phyloP scores from a whole-genome alignment of 2,329 filamentous ascomycete species.

The Penicillium sp. region DNA sequence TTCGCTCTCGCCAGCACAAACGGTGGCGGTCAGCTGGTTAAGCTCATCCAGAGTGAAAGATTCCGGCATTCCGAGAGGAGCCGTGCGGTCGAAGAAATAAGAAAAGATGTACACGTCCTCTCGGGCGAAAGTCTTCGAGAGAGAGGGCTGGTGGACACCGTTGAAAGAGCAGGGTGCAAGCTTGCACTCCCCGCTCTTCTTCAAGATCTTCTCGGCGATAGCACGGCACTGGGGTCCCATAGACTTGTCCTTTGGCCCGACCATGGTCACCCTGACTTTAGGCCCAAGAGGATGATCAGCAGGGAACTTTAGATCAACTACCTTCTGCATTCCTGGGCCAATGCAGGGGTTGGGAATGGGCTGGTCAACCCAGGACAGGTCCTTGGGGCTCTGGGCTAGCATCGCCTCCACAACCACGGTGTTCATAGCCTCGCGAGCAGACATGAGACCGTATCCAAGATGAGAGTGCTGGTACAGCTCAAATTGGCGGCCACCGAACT shows the following conservation, averaged over 20 bases:
- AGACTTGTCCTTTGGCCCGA: conserved; percentile 60
- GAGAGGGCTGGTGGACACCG: conserved; percentile 83
- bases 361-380: conserved; percentile 59
- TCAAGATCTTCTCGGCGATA: conserved; percentile 79
- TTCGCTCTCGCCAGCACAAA: conserved; percentile 66
- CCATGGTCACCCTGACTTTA: conserved; percentile 69
- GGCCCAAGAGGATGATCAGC: conserved; percentile 58
- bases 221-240: conserved; percentile 80
- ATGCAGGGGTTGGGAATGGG: conserved; percentile 80
- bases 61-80: conserved; percentile 94
- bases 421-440: conserved; percentile 80
- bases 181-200: conserved; percentile 73
- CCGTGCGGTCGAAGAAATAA: conserved; percentile 93
- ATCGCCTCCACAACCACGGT: conserved; percentile 63
- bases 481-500: conserved; percentile 83
- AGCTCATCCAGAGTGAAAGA: conserved; percentile 88
- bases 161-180: conserved; percentile 96
- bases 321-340: conserved; percentile 64
- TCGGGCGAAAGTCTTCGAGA: conserved; percentile 80
- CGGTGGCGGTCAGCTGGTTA: conserved; percentile 71
- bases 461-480: conserved; percentile 97
- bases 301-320: conserved; percentile 63
- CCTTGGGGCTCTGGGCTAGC: conserved; percentile 52
- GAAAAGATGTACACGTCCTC: conserved; percentile 96
- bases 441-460: conserved; percentile 92